A percentile compares a stretch with the other conserved stretches of the same genome.
phyloP scores from a whole-genome alignment of 805 yeast genomes.

The Metschnikowia cerradonensis region DNA sequence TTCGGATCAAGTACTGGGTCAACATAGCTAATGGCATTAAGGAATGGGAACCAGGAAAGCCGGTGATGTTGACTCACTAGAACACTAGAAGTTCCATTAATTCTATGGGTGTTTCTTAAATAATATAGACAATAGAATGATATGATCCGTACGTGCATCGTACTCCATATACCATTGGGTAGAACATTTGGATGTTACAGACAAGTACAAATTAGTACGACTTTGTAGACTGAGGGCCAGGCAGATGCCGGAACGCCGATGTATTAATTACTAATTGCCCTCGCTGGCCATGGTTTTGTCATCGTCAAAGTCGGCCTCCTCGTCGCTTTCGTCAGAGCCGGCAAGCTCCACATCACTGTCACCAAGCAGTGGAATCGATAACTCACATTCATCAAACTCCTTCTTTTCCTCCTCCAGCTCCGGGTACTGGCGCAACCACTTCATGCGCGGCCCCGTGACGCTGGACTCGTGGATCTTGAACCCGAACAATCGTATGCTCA shows the following conservation, averaged over 20 bases:
- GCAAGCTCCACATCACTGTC: slow-evolving; percentile 25
- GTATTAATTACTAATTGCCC: slow-evolving; percentile 9
- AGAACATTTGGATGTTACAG: too few species aligned
- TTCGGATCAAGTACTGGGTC: slow-evolving; percentile 77
- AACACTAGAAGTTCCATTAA: neutral
- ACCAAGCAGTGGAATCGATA: slow-evolving; percentile 41
- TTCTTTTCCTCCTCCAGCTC: slow-evolving; percentile 52
- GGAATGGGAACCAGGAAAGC: slow-evolving; percentile 74
- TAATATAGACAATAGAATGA: too few species aligned
- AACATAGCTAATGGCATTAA: slow-evolving; percentile 70
- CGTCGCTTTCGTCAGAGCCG: slow-evolving; percentile 23
- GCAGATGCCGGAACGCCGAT: neutral
- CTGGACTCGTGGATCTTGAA: slow-evolving; percentile 75
- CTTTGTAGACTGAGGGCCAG: neutral
- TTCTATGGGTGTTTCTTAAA: neutral
- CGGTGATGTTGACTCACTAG: slow-evolving; percentile 61
- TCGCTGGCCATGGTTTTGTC: slow-evolving; percentile 46
- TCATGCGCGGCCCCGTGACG: slow-evolving; percentile 88
- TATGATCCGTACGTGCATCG: too few species aligned
- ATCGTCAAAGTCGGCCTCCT: slow-evolving; percentile 26
- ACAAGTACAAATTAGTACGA: too few species aligned
- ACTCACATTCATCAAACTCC: slow-evolving; percentile 65
- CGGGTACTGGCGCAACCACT: slow-evolving; percentile 86
- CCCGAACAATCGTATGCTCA: slow-evolving; percentile 80
- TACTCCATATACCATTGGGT: too few species aligned